Evolutionary conservation across 73 alveolate genomes (phyloP).

Genomic region (Effrenium voratum): DNA sequence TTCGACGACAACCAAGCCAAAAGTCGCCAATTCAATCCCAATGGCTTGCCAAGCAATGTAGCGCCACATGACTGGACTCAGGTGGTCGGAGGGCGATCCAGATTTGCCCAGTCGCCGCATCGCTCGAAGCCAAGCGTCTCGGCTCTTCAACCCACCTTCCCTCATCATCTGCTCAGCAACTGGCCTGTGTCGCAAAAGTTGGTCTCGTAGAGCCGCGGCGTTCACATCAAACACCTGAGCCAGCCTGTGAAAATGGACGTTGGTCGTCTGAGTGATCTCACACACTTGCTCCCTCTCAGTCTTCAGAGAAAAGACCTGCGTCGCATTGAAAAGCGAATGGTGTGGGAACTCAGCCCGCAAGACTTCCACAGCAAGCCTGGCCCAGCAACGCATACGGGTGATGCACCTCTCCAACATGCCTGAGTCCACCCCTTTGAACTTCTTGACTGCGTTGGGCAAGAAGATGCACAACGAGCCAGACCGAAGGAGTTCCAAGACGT

Average conservation of each 20-base stretch:
- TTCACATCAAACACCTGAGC: constrained; percentile 16
- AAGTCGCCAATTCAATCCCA: not conserved
- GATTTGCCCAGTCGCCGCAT: not conserved
- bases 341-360: constrained; percentile 50
- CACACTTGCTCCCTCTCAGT: not conserved
- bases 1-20: not conserved
- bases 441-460: not conserved
- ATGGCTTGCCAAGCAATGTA: constrained; percentile 28
- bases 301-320: not conserved
- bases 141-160: not conserved
- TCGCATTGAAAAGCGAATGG: not conserved
- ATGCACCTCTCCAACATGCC: not conserved
- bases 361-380: constrained; percentile 31
- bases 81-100: not conserved
- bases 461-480: not conserved
- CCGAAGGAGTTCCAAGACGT: not conserved
- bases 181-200: constrained; percentile 7
- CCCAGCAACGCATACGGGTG: constrained; percentile 30
- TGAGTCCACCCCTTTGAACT: not conserved
- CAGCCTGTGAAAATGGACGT: not conserved
- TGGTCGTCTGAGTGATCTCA: not conserved
- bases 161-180: not conserved
- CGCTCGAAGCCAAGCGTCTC: constrained; percentile 29
- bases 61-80: constrained; percentile 9
- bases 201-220: not conserved